Evolutionary conservation across 1,139 yeast genomes (phyloP), one percentile per base, ranked within the genome.

Genomic region (Saccharomycopsis hybrid): DNA sequence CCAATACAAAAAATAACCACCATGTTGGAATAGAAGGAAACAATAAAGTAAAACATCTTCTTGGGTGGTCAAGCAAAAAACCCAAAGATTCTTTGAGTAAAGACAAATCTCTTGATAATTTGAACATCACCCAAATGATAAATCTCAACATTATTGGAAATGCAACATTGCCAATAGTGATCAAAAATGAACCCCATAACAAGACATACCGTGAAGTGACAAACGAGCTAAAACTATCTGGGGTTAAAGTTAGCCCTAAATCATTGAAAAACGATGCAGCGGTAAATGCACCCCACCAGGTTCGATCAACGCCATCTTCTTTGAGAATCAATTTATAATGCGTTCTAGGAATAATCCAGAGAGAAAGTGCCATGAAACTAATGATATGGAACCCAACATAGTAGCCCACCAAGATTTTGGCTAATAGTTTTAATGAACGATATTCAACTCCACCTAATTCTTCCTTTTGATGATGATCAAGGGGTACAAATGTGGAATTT

Each of bases 361-460:
- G 85, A 4, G 83, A 66, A 33, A 85, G 65, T 55, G 82, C 69
- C 0, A 80, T 59, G 43, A 82, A 65, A 0, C 81, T 80, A 9
- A 88, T 47, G 2, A 86, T 55, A 59, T 84, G 90, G 60, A 86
- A 80, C 0, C 96, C 95, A 50, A 88, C 57, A 60, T 85, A 89
- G 63, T 87, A 92, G 1, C 64, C 52, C 1, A 81, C 64, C 28
- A 92, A 68, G 44, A 92, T 78, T 58, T 77, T 78, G 50, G 87
- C 80, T 51, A 92, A 69, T 9, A 89, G 68, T 60, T 88, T 88
- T 51, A 86, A 76, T 0, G 98, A 89, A 47, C 97, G 76, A 62
- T 92, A 94, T 62, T 92, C 99, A 8, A 92, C 96, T 49, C 98
- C 99, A 35, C 98, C 99, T 43, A 92, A 68, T 64, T 92, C 99